phyloP scores from a whole-genome alignment of 2,329 filamentous ascomycete species.

The Diaporthe batatas region DNA sequence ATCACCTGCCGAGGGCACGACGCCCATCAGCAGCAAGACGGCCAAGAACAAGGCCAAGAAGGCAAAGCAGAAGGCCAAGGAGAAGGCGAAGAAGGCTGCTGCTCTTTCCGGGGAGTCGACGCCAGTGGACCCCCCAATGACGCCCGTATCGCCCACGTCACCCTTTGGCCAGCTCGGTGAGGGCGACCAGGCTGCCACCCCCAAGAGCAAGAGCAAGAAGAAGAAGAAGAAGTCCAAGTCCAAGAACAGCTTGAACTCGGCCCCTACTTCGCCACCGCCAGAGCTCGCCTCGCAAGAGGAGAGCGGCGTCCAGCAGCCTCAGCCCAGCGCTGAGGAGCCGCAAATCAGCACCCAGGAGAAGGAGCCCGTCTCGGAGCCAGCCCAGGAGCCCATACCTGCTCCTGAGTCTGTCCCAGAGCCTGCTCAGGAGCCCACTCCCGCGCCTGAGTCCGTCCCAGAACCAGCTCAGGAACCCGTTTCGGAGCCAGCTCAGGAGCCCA shows the following conservation, averaged over 20 bases:
- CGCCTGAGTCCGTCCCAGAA: too few species aligned
- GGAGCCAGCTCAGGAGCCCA: too few species aligned
- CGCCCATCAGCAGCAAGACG: constrained; percentile 42
- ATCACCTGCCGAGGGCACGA: constrained; percentile 28
- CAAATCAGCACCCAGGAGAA: constrained; percentile 10
- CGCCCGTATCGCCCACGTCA: constrained; percentile 34
- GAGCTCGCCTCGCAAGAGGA: constrained; percentile 33
- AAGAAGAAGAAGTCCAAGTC: constrained; percentile 42
- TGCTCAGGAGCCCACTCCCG: too few species aligned
- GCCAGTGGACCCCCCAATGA: constrained; percentile 32
- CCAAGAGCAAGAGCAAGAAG: constrained; percentile 42
- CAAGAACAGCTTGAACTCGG: constrained; percentile 34
- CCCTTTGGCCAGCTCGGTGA: constrained; percentile 21
- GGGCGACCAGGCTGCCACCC: constrained; percentile 32
- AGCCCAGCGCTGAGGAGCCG: constrained; percentile 1
- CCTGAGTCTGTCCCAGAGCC: too few species aligned
- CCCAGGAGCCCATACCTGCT: neutral
- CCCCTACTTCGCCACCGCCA: constrained; percentile 29
- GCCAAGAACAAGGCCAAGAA: constrained; percentile 44
- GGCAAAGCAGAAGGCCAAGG: constrained; percentile 44
- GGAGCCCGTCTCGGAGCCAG: neutral
- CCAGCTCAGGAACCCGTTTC: too few species aligned
- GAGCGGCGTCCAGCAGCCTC: constrained; percentile 2
- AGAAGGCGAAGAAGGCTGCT: constrained; percentile 42
- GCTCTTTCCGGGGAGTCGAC: constrained; percentile 31